Evolutionary conservation across 371 early-diverging fungal genomes (phyloP), one percentile per base, ranked within the genome.

Genomic region (Lichtheimia ramosa): DNA sequence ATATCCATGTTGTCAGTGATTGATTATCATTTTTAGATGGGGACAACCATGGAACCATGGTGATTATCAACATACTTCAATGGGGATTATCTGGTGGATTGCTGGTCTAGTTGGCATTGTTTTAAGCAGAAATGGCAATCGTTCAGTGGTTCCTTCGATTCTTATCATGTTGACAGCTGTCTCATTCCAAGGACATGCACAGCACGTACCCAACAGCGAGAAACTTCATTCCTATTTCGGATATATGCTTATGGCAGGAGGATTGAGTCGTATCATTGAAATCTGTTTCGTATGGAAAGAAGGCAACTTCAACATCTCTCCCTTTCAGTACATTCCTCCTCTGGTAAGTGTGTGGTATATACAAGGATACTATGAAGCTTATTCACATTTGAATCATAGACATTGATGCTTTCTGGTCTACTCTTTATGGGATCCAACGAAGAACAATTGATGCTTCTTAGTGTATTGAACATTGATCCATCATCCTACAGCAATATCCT

Each of bases 61-160:
- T 42, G 88, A 88, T 58, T 77, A 84, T 61, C 87, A 88, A 58
- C 86, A 88, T 59, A 88, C 88, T 3, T 81, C 85, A 6, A 74
- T 88, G 73, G 88, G 88, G 43, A 81, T 88, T 27, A 81, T 88
- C 58, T 88, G 88, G 88, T 86, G 85, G 77, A 72, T 82, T 54
- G 87, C 85, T 48, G 88, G 88, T 16, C 61, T 80, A 28, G 71
- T 82, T 1, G 85, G 87, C 14, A 75, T 85, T 15, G 66, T 80
- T 34, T 67, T 85, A 58, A 78, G 85, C 56, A 67, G 86, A 56
- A 75, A 80, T 18, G 69, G 71, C 16, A 77, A 82, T 16, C 77
- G 88, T 54, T 79, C 79, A 18, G 73, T 88, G 43, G 71, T 88
- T 20, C 88, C 88, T 13, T 73, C 84, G 8, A 63, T 88, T 21